Conservation (phyloP, 2,329 filamentous ascomycete genomes). For the Bipolaris bicolor region DNA sequence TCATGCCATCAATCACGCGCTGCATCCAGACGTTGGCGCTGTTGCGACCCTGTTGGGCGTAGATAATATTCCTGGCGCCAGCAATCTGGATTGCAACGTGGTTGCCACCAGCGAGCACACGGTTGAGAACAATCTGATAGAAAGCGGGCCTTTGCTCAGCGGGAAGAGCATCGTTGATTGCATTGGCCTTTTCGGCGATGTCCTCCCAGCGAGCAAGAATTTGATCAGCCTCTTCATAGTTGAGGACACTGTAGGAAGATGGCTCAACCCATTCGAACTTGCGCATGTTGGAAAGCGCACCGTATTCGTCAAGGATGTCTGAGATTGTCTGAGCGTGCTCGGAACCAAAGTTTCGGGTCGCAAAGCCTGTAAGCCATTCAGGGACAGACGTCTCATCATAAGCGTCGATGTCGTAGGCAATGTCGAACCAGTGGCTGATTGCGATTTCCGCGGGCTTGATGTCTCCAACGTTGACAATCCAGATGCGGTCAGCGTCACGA, state of each 20-base stretch:
- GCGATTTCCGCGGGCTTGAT: slow-evolving; percentile 70
- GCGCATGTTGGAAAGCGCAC: slow-evolving; percentile 62
- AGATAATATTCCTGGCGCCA: slow-evolving; percentile 47
- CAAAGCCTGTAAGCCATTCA: slow-evolving; percentile 64
- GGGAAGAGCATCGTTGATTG: slow-evolving; percentile 62
- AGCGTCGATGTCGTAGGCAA: slow-evolving; percentile 67
- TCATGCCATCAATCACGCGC: slow-evolving; percentile 46
- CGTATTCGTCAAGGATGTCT: slow-evolving; percentile 62
- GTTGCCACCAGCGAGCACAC: slow-evolving; percentile 63
- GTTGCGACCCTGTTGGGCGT: slow-evolving; percentile 46
- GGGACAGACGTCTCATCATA: slow-evolving; percentile 64
- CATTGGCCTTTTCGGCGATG: slow-evolving; percentile 61
- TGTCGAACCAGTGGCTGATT: slow-evolving; percentile 70
- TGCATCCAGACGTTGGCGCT: slow-evolving; percentile 49
- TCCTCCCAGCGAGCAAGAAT: slow-evolving; percentile 63
- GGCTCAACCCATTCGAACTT: slow-evolving; percentile 69
- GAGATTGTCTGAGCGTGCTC: slow-evolving; percentile 57
- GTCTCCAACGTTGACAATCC: slow-evolving; percentile 72
- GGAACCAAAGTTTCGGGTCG: slow-evolving; percentile 62
- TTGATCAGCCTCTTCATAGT: slow-evolving; percentile 68
- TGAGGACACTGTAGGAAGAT: slow-evolving; percentile 64
- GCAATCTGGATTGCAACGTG: slow-evolving; percentile 57
- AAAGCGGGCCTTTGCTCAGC: slow-evolving; percentile 62
- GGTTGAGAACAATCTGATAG: slow-evolving; percentile 68
- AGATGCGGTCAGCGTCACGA: slow-evolving; percentile 65